These are phyloP conservation scores for Butyriboletus appendiculatus DNA, from an alignment of 1,284 basidiomycete genomes.

Conservation along the genomic window DNA sequence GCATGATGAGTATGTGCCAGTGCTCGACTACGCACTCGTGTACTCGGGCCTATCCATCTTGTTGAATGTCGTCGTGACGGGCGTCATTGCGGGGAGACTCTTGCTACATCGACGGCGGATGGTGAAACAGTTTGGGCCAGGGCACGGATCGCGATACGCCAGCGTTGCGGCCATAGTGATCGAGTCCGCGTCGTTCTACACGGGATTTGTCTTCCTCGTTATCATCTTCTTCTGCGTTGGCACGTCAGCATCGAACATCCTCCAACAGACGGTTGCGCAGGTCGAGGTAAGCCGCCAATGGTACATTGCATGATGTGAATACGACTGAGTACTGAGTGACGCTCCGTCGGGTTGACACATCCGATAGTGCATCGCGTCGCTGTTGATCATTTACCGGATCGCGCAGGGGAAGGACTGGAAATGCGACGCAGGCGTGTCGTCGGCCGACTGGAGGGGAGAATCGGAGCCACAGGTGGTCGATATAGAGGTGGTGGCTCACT, in stretches of 20 bases:
- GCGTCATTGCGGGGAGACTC: conserved; percentile 19
- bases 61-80: conserved; percentile 22
- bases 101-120: conserved; percentile 17
- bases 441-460: conserved; percentile 21
- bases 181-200: conserved; percentile 29
- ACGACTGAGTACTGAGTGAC: neutral
- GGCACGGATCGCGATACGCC: conserved; percentile 18
- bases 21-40: neutral
- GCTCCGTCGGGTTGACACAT: neutral
- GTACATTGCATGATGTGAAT: neutral
- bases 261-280: conserved; percentile 23
- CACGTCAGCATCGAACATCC: conserved; percentile 8
- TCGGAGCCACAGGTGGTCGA: neutral
- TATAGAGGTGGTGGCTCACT: neutral
- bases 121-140: conserved; percentile 13
- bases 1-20: neutral
- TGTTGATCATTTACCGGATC: conserved; percentile 30
- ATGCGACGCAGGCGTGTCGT: conserved; percentile 5
- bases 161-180: conserved; percentile 19
- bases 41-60: conserved; percentile 18
- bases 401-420: conserved; percentile 23
- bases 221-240: conserved; percentile 14
- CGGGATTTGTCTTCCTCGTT: conserved; percentile 19
- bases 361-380: conserved; percentile 18
- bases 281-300: conserved; percentile 17